These are phyloP conservation scores for Gaultheria prostrata DNA, from an alignment of 148 eudicot genomes.

Conservation along the genomic window DNA sequence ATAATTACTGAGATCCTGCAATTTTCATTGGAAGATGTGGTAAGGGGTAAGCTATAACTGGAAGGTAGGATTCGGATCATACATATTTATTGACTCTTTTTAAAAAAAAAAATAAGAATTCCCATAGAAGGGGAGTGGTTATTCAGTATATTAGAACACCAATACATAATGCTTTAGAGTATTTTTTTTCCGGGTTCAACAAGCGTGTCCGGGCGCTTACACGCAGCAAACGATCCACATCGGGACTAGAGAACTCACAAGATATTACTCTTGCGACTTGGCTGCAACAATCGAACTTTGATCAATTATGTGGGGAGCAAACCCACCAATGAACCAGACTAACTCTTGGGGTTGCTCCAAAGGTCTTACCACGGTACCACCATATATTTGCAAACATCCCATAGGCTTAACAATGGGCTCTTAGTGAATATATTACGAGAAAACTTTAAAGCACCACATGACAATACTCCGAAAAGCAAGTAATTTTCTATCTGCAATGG, in stretches of 20 bases:
- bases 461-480: too few species aligned
- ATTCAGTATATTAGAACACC: neutral
- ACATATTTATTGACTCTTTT: neutral
- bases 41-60: neutral
- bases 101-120: neutral
- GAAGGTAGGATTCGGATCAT: constrained; percentile 2
- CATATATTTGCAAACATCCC: neutral
- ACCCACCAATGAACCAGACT: too few species aligned
- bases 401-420: neutral
- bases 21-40: neutral
- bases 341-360: too few species aligned
- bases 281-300: too few species aligned
- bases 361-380: neutral
- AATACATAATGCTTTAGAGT: neutral
- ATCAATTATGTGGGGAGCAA: too few species aligned
- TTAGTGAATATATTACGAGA: too few species aligned
- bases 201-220: too few species aligned
- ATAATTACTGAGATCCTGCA: neutral
- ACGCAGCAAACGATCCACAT: too few species aligned
- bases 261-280: too few species aligned
- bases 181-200: too few species aligned
- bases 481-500: neutral
- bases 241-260: too few species aligned
- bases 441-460: too few species aligned
- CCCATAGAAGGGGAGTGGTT: neutral